phyloP scores from a whole-genome alignment of 1,284 basidiomycete genomes.

The Leccinum subspadiceum region DNA sequence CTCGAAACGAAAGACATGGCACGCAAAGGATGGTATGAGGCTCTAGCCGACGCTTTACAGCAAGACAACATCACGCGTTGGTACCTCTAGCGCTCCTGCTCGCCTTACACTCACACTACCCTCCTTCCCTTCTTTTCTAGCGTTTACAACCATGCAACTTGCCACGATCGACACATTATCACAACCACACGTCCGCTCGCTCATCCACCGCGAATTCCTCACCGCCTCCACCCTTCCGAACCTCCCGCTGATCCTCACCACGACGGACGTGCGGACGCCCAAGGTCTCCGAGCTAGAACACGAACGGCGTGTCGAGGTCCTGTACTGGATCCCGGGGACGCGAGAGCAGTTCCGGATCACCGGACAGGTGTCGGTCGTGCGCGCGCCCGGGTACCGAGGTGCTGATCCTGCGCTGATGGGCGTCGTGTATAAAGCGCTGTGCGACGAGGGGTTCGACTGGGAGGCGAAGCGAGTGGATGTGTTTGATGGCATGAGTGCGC shows the following conservation, averaged over 20 bases:
- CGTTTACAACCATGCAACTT: slow-evolving; percentile 52
- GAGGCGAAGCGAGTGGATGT: too few relatives aligned
- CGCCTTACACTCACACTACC: too few relatives aligned
- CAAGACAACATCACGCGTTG: slow-evolving; percentile 31
- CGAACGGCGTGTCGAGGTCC: slow-evolving; percentile 48
- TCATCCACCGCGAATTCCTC: too few relatives aligned
- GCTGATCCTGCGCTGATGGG: too few relatives aligned
- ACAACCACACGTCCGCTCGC: too few relatives aligned
- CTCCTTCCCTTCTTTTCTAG: not conserved
- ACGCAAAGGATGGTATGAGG: slow-evolving; percentile 42
- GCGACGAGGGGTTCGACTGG: too few relatives aligned
- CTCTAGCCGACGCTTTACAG: slow-evolving; percentile 45
- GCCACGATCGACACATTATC: slow-evolving; percentile 49
- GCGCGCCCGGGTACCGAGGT: too few relatives aligned
- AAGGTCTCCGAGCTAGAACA: slow-evolving; percentile 51
- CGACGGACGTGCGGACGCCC: slow-evolving; percentile 60
- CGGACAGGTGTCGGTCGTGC: too few relatives aligned
- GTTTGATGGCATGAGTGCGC: too few relatives aligned
- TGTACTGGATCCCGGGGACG: slow-evolving; percentile 56
- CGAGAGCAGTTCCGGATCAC: too few relatives aligned
- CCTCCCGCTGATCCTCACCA: slow-evolving; percentile 53
- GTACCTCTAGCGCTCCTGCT: not conserved
- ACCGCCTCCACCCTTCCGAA: not conserved
- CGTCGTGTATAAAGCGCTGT: too few relatives aligned
- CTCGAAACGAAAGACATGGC: too few relatives aligned